Evolutionary conservation across 2,329 filamentous ascomycete genomes (phyloP).

Genomic region (Monilinia laxa): DNA sequence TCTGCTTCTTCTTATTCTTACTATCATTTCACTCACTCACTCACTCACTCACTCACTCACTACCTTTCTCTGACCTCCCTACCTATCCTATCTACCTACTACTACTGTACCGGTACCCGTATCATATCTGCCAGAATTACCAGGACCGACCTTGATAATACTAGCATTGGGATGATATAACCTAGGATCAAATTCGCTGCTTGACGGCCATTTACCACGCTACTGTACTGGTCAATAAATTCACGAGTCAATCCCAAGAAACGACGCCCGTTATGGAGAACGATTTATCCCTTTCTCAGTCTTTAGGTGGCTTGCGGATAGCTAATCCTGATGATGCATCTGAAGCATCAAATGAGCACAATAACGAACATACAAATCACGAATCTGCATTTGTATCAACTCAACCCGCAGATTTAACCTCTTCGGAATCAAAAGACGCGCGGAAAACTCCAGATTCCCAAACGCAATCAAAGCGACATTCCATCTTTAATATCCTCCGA

Average conservation of each 20-base stretch:
- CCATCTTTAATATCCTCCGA: conserved; percentile 42
- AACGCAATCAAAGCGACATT: conserved; percentile 39
- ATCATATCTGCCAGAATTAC: neutral
- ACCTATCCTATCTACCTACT: neutral
- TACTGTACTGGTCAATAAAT: conserved; percentile 1
- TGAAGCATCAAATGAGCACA: conserved; percentile 35
- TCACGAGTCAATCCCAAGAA: neutral
- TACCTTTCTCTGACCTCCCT: neutral
- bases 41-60: neutral
- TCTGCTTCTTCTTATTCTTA: neutral
- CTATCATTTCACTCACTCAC: conserved; percentile 1
- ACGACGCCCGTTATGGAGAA: conserved; percentile 66
- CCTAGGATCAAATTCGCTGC: conserved; percentile 23
- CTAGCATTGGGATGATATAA: conserved; percentile 28
- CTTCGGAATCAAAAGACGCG: conserved; percentile 33
- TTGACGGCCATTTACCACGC: conserved; percentile 21
- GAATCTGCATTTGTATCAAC: conserved; percentile 23
- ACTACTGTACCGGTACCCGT: too few relatives aligned
- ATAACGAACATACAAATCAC: conserved; percentile 23
- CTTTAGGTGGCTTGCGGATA: conserved; percentile 90
- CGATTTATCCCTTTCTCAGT: conserved; percentile 88
- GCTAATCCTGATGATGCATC: conserved; percentile 74
- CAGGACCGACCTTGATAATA: conserved; percentile 12
- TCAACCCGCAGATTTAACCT: conserved; percentile 25
- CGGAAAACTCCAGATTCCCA: conserved; percentile 37